phyloP scores from a whole-genome alignment of 2,329 filamentous ascomycete species.

The Neonectria ditissima region DNA sequence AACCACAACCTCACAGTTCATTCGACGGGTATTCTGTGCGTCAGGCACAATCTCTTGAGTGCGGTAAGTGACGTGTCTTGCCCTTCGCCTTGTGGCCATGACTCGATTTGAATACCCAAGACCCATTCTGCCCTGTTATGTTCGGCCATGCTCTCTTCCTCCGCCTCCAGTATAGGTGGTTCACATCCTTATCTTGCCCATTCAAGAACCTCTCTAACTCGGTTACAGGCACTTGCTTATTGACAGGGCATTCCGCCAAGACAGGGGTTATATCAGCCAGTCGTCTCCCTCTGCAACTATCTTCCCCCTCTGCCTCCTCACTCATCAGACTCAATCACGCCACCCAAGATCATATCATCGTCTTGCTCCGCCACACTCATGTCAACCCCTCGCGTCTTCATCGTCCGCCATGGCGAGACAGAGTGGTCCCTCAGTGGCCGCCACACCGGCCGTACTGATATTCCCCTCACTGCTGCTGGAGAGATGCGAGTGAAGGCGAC shows the following conservation, averaged over 20 bases:
- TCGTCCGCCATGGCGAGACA: constrained; percentile 92
- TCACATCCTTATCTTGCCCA: constrained; percentile 2
- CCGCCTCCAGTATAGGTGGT: neutral
- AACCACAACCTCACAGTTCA: neutral
- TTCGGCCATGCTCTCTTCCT: constrained; percentile 8
- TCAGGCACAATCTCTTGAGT: neutral
- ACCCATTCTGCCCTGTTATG: neutral
- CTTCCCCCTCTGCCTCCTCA: neutral
- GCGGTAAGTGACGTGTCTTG: neutral
- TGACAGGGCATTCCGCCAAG: constrained; percentile 1
- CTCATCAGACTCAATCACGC: constrained; percentile 26
- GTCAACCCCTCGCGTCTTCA: constrained; percentile 78
- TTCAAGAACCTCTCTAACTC: constrained; percentile 4
- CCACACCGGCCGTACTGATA: constrained; percentile 88
- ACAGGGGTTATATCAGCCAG: constrained; percentile 12
- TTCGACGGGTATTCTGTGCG: no score
- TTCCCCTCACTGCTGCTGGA: constrained; percentile 84
- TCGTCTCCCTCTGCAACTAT: neutral
- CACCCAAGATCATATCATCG: constrained; percentile 18
- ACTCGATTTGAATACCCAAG: constrained; percentile 17
- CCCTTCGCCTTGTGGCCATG: neutral
- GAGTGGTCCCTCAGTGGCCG: constrained; percentile 91
- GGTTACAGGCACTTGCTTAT: constrained; percentile 12
- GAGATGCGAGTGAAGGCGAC: constrained; percentile 82
- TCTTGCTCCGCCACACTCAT: constrained; percentile 32